These are phyloP conservation scores for Acanthamoeba castellanii DNA, from an alignment of 208 protist genomes.

Conservation along the genomic window DNA sequence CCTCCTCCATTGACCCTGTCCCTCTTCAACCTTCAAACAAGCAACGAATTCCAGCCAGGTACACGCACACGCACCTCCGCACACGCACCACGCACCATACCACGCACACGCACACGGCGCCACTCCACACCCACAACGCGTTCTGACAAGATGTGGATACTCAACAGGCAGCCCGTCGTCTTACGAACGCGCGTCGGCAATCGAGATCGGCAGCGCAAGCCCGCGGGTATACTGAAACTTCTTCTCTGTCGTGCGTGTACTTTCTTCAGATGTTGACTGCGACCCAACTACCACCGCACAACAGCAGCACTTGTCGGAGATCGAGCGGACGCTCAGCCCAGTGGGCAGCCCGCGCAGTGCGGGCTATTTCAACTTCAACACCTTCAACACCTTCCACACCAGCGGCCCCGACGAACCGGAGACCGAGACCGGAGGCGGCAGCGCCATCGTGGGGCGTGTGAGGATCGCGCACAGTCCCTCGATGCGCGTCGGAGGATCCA, in stretches of 20 bases:
- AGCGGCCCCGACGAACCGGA: background rate
- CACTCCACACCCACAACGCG: too few species aligned
- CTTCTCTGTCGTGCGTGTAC: background rate
- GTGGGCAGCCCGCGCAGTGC: background rate
- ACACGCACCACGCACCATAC: too few species aligned
- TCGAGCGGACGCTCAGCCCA: background rate
- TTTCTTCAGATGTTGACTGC: background rate
- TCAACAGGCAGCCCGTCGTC: background rate
- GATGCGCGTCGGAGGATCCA: too few species aligned
- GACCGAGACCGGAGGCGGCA: background rate
- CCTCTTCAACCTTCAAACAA: background rate
- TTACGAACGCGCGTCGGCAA: background rate
- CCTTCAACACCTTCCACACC: background rate
- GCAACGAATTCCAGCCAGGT: background rate
- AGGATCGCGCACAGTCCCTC: background rate
- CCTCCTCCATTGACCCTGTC: constrained; percentile 6
- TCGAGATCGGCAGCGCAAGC: background rate
- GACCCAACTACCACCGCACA: background rate
- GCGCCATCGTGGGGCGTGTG: background rate
- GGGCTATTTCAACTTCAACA: background rate
- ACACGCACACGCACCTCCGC: too few species aligned
- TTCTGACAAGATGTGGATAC: too few species aligned
- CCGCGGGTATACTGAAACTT: background rate
- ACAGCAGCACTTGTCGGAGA: background rate
- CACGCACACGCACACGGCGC: too few species aligned